A percentile compares a stretch with the other conserved stretches of the same genome.
Conservation (phyloP, 1,284 basidiomycete genomes). For the Mycena citricolor region DNA sequence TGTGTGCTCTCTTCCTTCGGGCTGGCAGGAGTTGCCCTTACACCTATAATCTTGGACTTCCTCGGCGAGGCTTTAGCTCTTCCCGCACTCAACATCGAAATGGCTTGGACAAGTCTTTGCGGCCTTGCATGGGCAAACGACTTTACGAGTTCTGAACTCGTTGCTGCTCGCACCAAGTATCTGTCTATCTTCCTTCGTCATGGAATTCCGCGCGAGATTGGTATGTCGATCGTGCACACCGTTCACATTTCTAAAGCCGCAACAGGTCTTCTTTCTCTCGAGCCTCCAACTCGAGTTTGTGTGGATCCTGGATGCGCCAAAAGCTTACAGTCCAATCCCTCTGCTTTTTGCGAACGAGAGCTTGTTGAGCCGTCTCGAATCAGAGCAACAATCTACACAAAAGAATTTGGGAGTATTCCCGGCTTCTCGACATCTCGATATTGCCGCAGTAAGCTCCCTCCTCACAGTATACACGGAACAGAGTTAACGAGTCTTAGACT, state of each 20-base stretch:
- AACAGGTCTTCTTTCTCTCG: not conserved
- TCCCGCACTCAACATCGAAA: not conserved
- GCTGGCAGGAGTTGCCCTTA: no score
- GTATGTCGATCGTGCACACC: not conserved
- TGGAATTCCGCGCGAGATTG: conserved; percentile 7
- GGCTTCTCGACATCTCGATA: conserved; percentile 12
- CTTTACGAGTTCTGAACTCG: not conserved
- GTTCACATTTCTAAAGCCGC: not conserved
- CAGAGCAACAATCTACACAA: conserved; percentile 9
- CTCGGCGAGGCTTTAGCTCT: not conserved
- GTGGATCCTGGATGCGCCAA: conserved; percentile 4
- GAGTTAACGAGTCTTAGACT: conserved; percentile 5
- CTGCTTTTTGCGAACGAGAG: not conserved
- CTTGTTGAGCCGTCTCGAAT: conserved; percentile 2
- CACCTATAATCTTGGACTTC: not conserved
- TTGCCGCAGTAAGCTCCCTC: conserved; percentile 13
- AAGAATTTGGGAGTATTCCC: conserved; percentile 15
- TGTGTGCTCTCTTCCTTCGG: no score
- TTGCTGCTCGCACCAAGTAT: conserved; percentile 6
- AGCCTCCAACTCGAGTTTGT: conserved; percentile 4
- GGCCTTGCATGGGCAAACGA: conserved; percentile 1
- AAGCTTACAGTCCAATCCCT: not conserved
- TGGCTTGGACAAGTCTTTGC: conserved; percentile 1
- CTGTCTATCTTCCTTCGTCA: conserved; percentile 6
- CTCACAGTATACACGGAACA: not conserved